These are phyloP conservation scores for Nemophila menziesii DNA, from an alignment of 257 asterid species.

Conservation along the genomic window DNA sequence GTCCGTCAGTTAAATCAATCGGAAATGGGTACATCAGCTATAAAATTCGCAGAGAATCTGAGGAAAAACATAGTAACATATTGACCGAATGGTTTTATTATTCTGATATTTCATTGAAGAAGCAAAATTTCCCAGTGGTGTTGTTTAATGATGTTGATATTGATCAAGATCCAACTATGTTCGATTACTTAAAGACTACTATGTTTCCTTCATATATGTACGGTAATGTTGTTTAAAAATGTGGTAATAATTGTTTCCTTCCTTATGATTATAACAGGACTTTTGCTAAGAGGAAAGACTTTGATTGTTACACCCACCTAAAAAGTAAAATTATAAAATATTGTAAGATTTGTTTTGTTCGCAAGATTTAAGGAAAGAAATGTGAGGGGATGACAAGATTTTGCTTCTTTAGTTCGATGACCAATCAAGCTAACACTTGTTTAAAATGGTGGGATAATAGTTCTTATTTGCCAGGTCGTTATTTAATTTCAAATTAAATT, in stretches of 20 bases:
- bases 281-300: constrained; percentile 68
- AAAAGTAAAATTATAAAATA: too few species aligned
- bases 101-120: constrained; percentile 53
- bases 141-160: constrained; percentile 58
- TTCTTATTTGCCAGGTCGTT: too few species aligned
- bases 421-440: too few species aligned
- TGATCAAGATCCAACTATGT: constrained; percentile 42
- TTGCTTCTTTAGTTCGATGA: too few species aligned
- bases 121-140: constrained; percentile 54
- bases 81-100: constrained; percentile 57
- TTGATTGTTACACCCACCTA: too few species aligned
- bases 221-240: constrained; percentile 26
- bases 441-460: too few species aligned
- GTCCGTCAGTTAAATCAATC: too few species aligned
- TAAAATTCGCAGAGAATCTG: constrained; percentile 46
- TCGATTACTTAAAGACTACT: constrained; percentile 38
- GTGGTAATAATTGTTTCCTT: constrained; percentile 48
- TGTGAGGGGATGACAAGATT: too few species aligned
- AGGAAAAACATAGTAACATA: constrained; percentile 35
- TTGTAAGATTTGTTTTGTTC: too few species aligned
- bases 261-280: constrained; percentile 55
- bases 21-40: constrained; percentile 57
- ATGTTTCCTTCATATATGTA: constrained; percentile 41
- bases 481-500: too few species aligned
- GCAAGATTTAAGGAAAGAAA: too few species aligned